Base-by-base conservation (phyloP, 805 yeast genomes). In the Candida corydali region DNA sequence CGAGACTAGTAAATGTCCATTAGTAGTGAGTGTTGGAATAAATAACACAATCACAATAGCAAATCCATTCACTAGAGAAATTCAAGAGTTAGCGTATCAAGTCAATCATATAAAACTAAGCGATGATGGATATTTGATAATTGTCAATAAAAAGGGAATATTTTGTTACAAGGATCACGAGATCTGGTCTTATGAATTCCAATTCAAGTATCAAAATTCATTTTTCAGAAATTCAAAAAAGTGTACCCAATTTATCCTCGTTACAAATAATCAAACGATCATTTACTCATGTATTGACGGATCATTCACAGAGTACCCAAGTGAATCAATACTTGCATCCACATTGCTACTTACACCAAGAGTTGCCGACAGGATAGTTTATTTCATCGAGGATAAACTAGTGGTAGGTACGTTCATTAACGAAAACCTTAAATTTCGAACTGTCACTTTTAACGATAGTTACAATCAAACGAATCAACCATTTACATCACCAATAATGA, bases 41-140 rank as follows among this genome's bases (percentile, higher is more conserved):
- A 94, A 86, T 48, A 88, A 82, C 46, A 75, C 70, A 41, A 69
- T 86, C 3, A 55, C 77, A 22, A 75, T 85, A 8, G 86, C 94
- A 94, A 80, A 85, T 0, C 88, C 88, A 3, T 52, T 79, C 37
- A 27, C 36, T 7, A 31, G 29, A 3, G 41, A 45, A 0, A 20
- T 17, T 5, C 47, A 56, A 1, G 48, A 56, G 26, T 49, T 63
- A 7, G 15, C 75, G 32, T 74, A 86, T 79, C 89, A 88, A 1
- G 67, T 83, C 0, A 71, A 77, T 9, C 73, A 75, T 40, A 65
- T 76, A 15, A 73, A 70, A 14, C 65, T 79, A 51, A 73, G 84
- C 33, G 70, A 72, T 36, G 73, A 76, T 32, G 87, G 88, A 39
- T 72, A 65, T 29, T 70, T 79, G 28, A 72, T 81, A 0, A 63